Base-by-base conservation (phyloP, 257 asterid genomes). In the Anisodus tanguticus region DNA sequence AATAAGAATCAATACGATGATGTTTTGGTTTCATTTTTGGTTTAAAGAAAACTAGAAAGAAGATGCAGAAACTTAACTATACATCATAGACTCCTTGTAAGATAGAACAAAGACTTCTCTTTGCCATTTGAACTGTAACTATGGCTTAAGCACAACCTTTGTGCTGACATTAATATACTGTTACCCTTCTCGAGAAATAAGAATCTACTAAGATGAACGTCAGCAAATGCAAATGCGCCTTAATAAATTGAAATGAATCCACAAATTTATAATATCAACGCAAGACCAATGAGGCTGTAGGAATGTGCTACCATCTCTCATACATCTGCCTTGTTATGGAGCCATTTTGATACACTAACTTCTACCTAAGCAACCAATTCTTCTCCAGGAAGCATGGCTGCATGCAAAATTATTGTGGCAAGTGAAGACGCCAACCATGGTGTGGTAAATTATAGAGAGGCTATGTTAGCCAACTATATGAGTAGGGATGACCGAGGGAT, bases 1-100 rank as follows among this genome's bases (percentile, higher is more conserved):
- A 84, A 82, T 39, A 79, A 68, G 83, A 86, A 84, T 53, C 47
- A 55, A 87, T 45, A 57, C 54, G 45, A 79, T 59, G 77, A 81
- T 82, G 62, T 12, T 74, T 74, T 19, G 0, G 4, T 74, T 74
- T 49, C 45, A 26, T 66, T 37, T 54, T 43, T 74, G 19, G 43
- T 57, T 26, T 74, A 74, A 49, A 79, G 68, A 78, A 49, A 69
- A 81, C 58, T 9, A 72, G 62, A 17, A 54, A 15, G 72, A 76
- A 47, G 68, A 57, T 35, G 41, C 66, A 35, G 58, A 84, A 83
- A 76, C 74, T 69, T 41, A 15, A 69, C 78, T 59, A 62, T 37
- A 82, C 13, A 66, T 66, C 80, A 72, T 19, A 6, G 13, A 74
- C 5, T 6, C 62, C 43, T 74, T 74, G 43, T 74, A 47, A 3